Evolutionary conservation across 2,329 filamentous ascomycete species (phyloP).

Genomic region (Knufia petricola): DNA sequence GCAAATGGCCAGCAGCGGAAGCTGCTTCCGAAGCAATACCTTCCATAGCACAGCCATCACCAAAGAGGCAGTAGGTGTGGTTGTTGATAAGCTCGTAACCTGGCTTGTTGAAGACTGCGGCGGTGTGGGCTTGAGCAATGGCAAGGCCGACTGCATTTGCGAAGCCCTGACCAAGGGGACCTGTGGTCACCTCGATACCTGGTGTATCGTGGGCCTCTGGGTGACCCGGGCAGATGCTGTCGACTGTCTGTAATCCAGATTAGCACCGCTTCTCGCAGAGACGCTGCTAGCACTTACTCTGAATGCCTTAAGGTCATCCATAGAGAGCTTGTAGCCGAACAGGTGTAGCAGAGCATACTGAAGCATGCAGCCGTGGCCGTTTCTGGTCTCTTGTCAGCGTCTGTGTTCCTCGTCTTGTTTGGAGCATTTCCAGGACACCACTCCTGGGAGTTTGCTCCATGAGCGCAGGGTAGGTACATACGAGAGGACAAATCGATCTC

Average conservation of each 20-base stretch:
- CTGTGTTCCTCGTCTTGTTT: background rate
- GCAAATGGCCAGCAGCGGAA: constrained; percentile 86
- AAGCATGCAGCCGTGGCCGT: constrained; percentile 98
- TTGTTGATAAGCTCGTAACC: constrained; percentile 86
- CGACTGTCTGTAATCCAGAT: constrained; percentile 45
- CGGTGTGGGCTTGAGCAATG: constrained; percentile 88
- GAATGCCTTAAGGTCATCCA: constrained; percentile 95
- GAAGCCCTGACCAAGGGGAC: constrained; percentile 94
- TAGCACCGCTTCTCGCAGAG: constrained; percentile 28
- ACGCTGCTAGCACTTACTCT: constrained; percentile 59
- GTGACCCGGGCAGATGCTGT: constrained; percentile 86
- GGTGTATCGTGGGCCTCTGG: constrained; percentile 94
- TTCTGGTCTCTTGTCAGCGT: constrained; percentile 45
- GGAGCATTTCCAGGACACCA: background rate
- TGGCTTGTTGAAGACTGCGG: constrained; percentile 90
- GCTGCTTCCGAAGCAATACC: constrained; percentile 89
- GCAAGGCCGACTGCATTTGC: constrained; percentile 95
- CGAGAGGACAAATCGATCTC: constrained; percentile 98
- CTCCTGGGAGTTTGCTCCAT: background rate
- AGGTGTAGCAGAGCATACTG: constrained; percentile 97
- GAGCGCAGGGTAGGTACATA: constrained; percentile 46
- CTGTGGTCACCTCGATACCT: constrained; percentile 95
- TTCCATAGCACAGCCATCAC: constrained; percentile 98
- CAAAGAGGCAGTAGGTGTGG: constrained; percentile 94
- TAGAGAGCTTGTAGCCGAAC: constrained; percentile 75